Percentiles rank a stretch among this genome's conserved stretches.
These are phyloP conservation scores for Globisporangium solare DNA, from an alignment of 352 stramenopile genomes.

Conservation along the genomic window DNA sequence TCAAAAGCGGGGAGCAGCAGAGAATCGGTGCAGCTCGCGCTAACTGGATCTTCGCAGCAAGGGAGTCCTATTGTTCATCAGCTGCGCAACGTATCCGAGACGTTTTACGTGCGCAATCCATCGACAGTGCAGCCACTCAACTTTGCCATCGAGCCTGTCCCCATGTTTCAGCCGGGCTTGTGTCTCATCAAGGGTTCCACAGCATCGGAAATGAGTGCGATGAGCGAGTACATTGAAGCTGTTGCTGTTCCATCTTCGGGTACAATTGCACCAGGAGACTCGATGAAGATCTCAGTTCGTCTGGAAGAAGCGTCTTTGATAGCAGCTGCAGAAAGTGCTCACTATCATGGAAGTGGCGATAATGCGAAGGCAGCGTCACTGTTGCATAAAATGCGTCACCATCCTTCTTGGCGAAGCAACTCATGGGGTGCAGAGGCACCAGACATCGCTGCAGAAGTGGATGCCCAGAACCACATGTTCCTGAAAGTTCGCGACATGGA, in stretches of 20 bases:
- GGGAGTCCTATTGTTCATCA: slow-evolving; percentile 42
- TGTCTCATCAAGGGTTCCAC: slow-evolving; percentile 59
- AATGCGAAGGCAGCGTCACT: slow-evolving; percentile 28
- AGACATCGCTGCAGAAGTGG: slow-evolving; percentile 35
- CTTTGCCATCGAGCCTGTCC: slow-evolving; percentile 63
- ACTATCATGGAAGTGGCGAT: slow-evolving; percentile 26
- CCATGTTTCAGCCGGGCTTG: slow-evolving; percentile 59
- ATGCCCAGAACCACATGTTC: slow-evolving; percentile 65
- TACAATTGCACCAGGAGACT: slow-evolving; percentile 63
- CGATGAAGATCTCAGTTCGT: slow-evolving; percentile 72
- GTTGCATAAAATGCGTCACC: slow-evolving; percentile 72
- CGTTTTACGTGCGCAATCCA: slow-evolving; percentile 80
- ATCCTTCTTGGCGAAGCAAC: slow-evolving; percentile 79
- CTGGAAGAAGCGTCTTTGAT: slow-evolving; percentile 56
- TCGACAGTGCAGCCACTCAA: slow-evolving; percentile 61
- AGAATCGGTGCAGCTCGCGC: slow-evolving; percentile 25
- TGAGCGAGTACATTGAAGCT: slow-evolving; percentile 77
- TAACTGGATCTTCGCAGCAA: slow-evolving; percentile 18
- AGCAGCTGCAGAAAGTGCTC: slow-evolving; percentile 20
- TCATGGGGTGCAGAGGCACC: slow-evolving; percentile 67
- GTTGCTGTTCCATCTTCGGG: slow-evolving; percentile 65
- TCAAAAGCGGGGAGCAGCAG: slow-evolving; percentile 34
- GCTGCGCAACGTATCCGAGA: slow-evolving; percentile 63
- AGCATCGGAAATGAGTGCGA: slow-evolving; percentile 58
- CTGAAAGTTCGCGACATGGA: slow-evolving; percentile 70